Conservation (phyloP, 139 green algal genomes). For the Ulvella scutata region DNA sequence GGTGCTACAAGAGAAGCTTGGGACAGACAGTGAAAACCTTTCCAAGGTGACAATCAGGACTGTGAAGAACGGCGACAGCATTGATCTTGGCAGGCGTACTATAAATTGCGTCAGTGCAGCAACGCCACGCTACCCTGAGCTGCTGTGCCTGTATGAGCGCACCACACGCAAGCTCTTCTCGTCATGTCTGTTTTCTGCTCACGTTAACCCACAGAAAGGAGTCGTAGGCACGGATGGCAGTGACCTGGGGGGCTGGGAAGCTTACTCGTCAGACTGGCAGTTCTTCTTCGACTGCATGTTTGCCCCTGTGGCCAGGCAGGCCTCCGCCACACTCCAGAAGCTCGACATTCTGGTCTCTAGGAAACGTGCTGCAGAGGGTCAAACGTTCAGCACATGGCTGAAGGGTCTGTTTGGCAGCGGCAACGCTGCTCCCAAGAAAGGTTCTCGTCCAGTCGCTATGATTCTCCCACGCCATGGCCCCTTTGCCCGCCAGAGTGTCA, state of each 20-base stretch:
- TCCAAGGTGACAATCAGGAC: not conserved
- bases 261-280: conserved; percentile 63
- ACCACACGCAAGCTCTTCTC: conserved; percentile 46
- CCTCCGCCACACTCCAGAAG: not conserved
- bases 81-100: conserved; percentile 4
- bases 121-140: conserved; percentile 85
- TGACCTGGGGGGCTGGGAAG: conserved; percentile 58
- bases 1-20: conserved; percentile 2
- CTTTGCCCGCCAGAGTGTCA: not conserved
- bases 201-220: conserved; percentile 38
- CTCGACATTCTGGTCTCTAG: not conserved
- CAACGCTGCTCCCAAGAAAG: not conserved
- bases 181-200: conserved; percentile 74
- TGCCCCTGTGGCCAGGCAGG: conserved; percentile 52
- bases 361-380: not conserved
- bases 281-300: conserved; percentile 96
- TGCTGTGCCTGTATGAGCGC: conserved; percentile 41
- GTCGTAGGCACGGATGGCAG: not conserved
- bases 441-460: not conserved
- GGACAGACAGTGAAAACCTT: conserved; percentile 10
- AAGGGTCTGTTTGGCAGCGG: not conserved
- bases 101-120: conserved; percentile 40
- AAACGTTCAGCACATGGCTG: not conserved
- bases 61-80: conserved; percentile 2
- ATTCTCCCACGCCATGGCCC: not conserved